Evolutionary conservation across 768 basidiomycete species (phyloP).

Genomic region (Chalciporus piperatus): DNA sequence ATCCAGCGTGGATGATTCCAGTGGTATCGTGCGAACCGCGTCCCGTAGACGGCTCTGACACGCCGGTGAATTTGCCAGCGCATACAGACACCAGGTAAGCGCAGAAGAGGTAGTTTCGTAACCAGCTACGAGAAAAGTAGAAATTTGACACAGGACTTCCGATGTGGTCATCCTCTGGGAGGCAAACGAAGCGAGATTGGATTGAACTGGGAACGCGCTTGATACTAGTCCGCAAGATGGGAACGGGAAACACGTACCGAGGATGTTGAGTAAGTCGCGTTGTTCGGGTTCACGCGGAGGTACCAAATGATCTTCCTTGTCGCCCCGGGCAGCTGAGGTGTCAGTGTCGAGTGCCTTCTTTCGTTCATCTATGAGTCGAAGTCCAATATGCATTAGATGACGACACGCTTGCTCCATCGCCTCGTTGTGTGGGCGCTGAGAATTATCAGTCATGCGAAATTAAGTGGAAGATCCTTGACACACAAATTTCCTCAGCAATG

Average conservation of each 20-base stretch:
- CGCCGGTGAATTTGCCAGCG: constrained; percentile 44
- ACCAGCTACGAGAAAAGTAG: constrained; percentile 62
- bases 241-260: constrained; percentile 38
- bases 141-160: constrained; percentile 63
- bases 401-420: constrained; percentile 42
- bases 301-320: constrained; percentile 7
- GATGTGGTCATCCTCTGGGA: constrained; percentile 50
- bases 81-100: constrained; percentile 62
- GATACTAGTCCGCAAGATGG: background rate
- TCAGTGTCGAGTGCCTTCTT: constrained; percentile 37
- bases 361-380: constrained; percentile 51
- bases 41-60: constrained; percentile 47
- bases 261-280: constrained; percentile 54
- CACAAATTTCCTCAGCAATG: constrained; percentile 51
- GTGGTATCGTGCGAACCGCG: constrained; percentile 37
- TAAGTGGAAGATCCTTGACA: constrained; percentile 3
- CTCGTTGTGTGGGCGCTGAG: constrained; percentile 45
- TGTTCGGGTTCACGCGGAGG: constrained; percentile 27
- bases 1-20: constrained; percentile 15
- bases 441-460: constrained; percentile 1
- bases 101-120: constrained; percentile 62
- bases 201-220: constrained; percentile 45
- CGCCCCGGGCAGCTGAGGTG: constrained; percentile 12
- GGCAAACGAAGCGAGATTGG: constrained; percentile 46
- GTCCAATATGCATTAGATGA: constrained; percentile 53